Conservation (phyloP, 495 filamentous ascomycete genomes). For the Collariella sp. region DNA sequence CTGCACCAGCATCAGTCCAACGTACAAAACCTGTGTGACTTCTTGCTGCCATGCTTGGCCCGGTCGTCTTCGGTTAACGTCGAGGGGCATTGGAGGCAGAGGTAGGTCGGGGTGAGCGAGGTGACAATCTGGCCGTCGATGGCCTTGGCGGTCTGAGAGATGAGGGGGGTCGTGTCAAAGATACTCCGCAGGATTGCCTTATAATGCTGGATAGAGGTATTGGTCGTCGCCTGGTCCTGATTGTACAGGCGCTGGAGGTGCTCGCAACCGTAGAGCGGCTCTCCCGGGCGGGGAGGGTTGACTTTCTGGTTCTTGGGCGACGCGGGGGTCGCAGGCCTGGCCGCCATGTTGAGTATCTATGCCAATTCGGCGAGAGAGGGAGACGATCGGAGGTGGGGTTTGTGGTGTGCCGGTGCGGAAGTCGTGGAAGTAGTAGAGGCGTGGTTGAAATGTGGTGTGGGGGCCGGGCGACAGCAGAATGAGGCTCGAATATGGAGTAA, state of each 20-base stretch:
- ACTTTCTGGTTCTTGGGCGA: constrained; percentile 46
- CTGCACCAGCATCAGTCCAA: constrained; percentile 6
- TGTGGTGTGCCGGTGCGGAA: background rate
- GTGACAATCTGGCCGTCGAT: constrained; percentile 37
- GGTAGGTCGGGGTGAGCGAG: constrained; percentile 51
- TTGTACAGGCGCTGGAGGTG: constrained; percentile 46
- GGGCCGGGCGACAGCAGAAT: background rate
- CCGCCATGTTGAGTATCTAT: constrained; percentile 26
- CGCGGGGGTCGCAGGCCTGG: constrained; percentile 42
- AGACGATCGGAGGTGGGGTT: background rate
- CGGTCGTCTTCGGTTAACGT: constrained; percentile 49
- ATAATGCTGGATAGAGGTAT: constrained; percentile 46
- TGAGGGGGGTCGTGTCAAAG: constrained; percentile 40
- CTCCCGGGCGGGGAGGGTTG: constrained; percentile 42
- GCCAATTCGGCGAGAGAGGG: no score
- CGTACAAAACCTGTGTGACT: constrained; percentile 58
- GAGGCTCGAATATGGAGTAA: background rate
- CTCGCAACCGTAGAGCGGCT: constrained; percentile 48
- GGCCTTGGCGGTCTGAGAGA: constrained; percentile 44
- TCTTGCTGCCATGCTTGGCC: constrained; percentile 48
- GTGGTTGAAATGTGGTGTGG: background rate
- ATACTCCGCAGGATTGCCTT: constrained; percentile 44
- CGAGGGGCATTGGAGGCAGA: constrained; percentile 61
- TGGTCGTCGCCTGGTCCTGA: constrained; percentile 40
- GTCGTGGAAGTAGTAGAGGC: no score